A percentile compares a stretch with the other conserved stretches of the same genome.
Conservation (phyloP, 2,329 filamentous ascomycete species). For the Colletotrichum endophyticum region DNA sequence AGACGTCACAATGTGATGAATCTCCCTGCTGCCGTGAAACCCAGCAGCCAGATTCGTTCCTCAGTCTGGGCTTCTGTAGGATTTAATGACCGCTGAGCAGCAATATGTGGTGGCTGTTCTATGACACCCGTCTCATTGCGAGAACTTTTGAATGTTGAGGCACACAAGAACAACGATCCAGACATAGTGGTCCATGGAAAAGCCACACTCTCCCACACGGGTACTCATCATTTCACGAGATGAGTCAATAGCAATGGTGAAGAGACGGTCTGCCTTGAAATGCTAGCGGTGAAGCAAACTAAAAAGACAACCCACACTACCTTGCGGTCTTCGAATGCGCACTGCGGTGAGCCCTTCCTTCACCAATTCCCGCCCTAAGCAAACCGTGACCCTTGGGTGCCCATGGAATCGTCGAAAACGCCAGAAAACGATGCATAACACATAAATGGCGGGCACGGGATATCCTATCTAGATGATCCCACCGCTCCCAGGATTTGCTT, state of each 20-base stretch:
- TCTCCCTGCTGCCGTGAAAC: not conserved
- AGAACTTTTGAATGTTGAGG: not conserved
- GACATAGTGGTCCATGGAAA: not conserved
- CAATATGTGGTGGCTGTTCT: not conserved
- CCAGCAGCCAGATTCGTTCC: not conserved
- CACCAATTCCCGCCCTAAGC: constrained; percentile 1
- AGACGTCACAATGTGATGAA: not conserved
- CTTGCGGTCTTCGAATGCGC: not conserved
- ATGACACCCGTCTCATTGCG: not conserved
- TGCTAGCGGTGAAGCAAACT: not conserved
- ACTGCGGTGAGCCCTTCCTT: not conserved
- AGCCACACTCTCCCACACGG: not conserved
- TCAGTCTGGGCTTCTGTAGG: not conserved
- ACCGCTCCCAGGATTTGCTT: constrained; percentile 30
- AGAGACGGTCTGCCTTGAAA: not conserved
- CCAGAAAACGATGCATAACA: constrained; percentile 19
- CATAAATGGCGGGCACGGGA: not conserved
- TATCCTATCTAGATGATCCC: not conserved
- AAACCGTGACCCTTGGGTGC: constrained; percentile 6
- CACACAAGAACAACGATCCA: not conserved
- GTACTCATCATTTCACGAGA: not conserved
- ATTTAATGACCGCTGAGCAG: not conserved
- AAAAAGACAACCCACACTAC: not conserved
- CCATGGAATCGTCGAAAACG: constrained; percentile 9
- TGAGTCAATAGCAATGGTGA: not conserved